Percentiles rank a stretch among this genome's conserved stretches.
Evolutionary conservation across 1,284 basidiomycete genomes (phyloP).

Genomic region (Heterobasidion annosum): DNA sequence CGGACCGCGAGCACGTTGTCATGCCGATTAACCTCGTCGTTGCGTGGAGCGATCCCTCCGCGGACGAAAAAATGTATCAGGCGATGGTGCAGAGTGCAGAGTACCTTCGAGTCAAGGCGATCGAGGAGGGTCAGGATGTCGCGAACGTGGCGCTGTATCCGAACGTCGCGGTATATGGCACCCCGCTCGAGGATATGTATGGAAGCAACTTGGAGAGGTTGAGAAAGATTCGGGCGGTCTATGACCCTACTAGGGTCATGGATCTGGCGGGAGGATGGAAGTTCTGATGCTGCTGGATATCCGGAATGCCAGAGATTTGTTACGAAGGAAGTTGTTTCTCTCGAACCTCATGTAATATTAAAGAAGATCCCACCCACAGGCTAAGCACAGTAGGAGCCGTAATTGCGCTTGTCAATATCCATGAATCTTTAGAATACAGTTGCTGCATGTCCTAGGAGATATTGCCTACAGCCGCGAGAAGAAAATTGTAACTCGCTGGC

Average conservation of each 20-base stretch:
- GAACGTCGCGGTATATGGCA: conserved; percentile 8
- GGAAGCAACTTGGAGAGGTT: conserved; percentile 6
- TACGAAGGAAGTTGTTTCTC: too few relatives aligned
- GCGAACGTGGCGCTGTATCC: conserved; percentile 27
- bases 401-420: too few relatives aligned
- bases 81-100: conserved; percentile 29
- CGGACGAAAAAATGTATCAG: conserved; percentile 30
- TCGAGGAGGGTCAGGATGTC: conserved; percentile 33
- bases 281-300: background rate
- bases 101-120: conserved; percentile 25
- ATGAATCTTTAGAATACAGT: too few relatives aligned
- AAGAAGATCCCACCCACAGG: too few relatives aligned
- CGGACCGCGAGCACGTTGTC: conserved; percentile 26
- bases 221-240: conserved; percentile 4
- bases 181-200: conserved; percentile 7
- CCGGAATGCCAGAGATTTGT: too few relatives aligned
- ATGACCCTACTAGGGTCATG: conserved; percentile 12
- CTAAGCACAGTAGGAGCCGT: too few relatives aligned
- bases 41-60: conserved; percentile 25
- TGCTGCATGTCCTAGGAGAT: too few relatives aligned
- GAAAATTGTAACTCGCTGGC: too few relatives aligned
- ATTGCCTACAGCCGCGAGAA: too few relatives aligned
- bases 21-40: conserved; percentile 41
- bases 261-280: conserved; percentile 13
- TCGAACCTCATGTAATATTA: too few relatives aligned